phyloP scores from a whole-genome alignment of 768 basidiomycete species.

The Termitomyces bulborhizus region DNA sequence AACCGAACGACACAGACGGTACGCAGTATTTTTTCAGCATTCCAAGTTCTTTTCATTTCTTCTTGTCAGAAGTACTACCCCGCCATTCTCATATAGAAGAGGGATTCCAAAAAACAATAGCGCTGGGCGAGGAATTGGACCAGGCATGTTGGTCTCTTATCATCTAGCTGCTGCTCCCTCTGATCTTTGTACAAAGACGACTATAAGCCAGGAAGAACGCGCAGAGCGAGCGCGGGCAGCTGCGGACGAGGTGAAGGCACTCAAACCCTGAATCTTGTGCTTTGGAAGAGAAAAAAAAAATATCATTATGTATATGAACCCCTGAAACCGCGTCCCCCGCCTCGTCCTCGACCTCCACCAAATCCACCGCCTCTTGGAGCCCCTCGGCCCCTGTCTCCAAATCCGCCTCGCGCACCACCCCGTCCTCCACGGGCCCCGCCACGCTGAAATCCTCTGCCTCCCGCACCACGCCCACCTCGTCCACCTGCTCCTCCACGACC shows the following conservation, averaged over 20 bases:
- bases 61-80: conserved; percentile 3
- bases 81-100: conserved; percentile 20
- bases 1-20: conserved; percentile 15
- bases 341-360: conserved; percentile 17
- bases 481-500: conserved; percentile 34
- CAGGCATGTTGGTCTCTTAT: conserved; percentile 33
- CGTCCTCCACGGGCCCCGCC: conserved; percentile 40
- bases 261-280: conserved; percentile 32
- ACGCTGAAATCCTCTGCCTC: conserved; percentile 42
- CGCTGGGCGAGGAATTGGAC: conserved; percentile 40
- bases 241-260: conserved; percentile 41
- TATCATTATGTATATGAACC: conserved; percentile 41
- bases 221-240: conserved; percentile 38
- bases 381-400: conserved; percentile 27
- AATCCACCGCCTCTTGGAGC: conserved; percentile 17
- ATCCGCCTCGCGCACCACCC: conserved; percentile 26
- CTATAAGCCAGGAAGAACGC: conserved; percentile 46
- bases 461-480: conserved; percentile 26
- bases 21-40: background rate
- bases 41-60: background rate
- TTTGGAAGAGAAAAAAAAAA: background rate
- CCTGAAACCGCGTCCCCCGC: conserved; percentile 28
- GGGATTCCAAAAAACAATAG: conserved; percentile 27
- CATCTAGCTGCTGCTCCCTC: background rate
- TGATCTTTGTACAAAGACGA: conserved; percentile 25